Percentiles rank a stretch among this genome's conserved stretches.
Evolutionary conservation across 495 filamentous ascomycete species (phyloP).

Genomic region (Cercophora scortea): DNA sequence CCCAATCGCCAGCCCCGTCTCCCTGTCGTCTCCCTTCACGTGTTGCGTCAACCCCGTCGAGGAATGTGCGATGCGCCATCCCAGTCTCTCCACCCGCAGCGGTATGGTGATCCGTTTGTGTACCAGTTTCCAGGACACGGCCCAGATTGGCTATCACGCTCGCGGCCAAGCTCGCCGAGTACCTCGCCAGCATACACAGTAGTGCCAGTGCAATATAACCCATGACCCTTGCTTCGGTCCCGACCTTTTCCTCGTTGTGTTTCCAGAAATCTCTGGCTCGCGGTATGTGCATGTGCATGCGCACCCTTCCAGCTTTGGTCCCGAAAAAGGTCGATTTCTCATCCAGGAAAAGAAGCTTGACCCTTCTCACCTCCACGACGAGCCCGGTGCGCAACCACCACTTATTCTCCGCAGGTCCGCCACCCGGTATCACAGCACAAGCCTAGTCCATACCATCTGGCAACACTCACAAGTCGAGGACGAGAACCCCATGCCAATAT

Average conservation of each 20-base stretch:
- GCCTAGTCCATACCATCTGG: conserved; percentile 2
- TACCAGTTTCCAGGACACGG: not conserved
- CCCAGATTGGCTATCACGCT: conserved; percentile 2
- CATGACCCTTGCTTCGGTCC: conserved; percentile 15
- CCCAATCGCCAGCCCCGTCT: conserved; percentile 11
- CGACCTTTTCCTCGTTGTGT: conserved; percentile 10
- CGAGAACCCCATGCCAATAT: conserved; percentile 6
- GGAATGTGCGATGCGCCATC: not conserved
- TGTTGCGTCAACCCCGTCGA: not conserved
- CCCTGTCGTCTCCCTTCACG: conserved; percentile 3
- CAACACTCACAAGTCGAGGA: not conserved
- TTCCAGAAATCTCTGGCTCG: conserved; percentile 15
- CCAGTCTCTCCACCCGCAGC: conserved; percentile 3
- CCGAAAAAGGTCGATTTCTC: not conserved
- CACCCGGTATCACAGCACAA: conserved; percentile 7
- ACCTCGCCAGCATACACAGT: conserved; percentile 8
- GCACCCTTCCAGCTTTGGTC: not conserved
- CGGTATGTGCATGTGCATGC: not conserved
- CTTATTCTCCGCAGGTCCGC: conserved; percentile 2
- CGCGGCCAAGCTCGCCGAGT: conserved; percentile 6
- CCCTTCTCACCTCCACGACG: not conserved
- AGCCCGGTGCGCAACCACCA: not conserved
- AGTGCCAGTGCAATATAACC: conserved; percentile 15
- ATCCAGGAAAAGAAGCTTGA: not conserved
- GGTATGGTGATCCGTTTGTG: not conserved